Conservation (phyloP, 179 eudicot species). For the Pouteria campechiana region DNA sequence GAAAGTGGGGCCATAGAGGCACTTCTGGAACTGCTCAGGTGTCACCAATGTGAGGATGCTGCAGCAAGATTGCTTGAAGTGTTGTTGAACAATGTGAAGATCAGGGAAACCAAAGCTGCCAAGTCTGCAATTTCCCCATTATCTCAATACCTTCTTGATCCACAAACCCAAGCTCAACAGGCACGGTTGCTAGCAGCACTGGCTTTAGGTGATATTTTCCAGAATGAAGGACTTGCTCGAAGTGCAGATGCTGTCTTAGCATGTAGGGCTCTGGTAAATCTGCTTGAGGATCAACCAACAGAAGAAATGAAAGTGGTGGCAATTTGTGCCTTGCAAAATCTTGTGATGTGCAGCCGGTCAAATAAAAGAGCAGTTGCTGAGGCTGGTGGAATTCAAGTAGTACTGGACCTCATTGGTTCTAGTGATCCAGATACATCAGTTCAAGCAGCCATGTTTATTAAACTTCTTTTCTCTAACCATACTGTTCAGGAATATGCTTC, state of each 20-base stretch:
- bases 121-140: slow-evolving; percentile 75
- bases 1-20: slow-evolving; percentile 99
- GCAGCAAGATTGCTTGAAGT: slow-evolving; percentile 92
- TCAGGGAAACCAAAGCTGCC: slow-evolving; percentile 78
- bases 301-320: slow-evolving; percentile 99
- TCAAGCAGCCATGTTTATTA: slow-evolving; percentile 89
- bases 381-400: slow-evolving; percentile 93
- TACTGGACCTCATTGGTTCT: slow-evolving; percentile 84
- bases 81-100: slow-evolving; percentile 77
- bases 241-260: slow-evolving; percentile 89
- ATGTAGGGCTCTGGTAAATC: slow-evolving; percentile 82
- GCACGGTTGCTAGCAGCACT: slow-evolving; percentile 83
- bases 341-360: slow-evolving; percentile 83
- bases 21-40: slow-evolving; percentile 79
- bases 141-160: slow-evolving; percentile 94
- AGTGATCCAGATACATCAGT: slow-evolving; percentile 89
- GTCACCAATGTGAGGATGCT: slow-evolving; percentile 88
- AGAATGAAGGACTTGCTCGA: slow-evolving; percentile 89
- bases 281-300: slow-evolving; percentile 97
- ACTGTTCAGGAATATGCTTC: slow-evolving; percentile 98
- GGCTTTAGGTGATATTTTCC: slow-evolving; percentile 97
- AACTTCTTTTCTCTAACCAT: slow-evolving; percentile 84
- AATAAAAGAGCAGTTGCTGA: slow-evolving; percentile 99
- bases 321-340: slow-evolving; percentile 93
- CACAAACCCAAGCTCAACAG: slow-evolving; percentile 95